Evolutionary conservation across 2,329 filamentous ascomycete species (phyloP), one percentile per base, ranked within the genome.

Genomic region (Neocatenulostroma microsporum): DNA sequence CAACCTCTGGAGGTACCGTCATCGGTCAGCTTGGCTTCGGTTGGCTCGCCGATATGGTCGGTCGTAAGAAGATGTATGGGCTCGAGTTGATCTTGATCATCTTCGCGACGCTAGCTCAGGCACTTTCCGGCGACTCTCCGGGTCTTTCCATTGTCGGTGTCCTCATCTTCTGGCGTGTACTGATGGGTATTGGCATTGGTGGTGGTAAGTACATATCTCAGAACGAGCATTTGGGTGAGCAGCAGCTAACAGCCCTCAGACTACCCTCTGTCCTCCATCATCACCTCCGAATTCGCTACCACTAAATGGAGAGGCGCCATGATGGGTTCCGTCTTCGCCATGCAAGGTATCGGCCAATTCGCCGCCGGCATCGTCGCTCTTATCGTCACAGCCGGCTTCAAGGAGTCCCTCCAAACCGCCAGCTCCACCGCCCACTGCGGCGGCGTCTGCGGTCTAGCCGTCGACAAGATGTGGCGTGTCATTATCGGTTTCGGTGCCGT

Each of bases 401-500:
- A 60, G 47, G 54, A 51, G 26, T 60, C 56, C 10, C 55, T 62
- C 27, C 18, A 40, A 23, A 47, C 40, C 5, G 53, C 51, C 0
- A 50, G 67, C 30, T 62, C 62, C 1, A 73, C 76, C 11, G 48
- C 38, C 6, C 51, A 68, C 33, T 91, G 85, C 58, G 69, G 72
- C 35, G 70, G 69, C 19, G 67, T 64, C 26, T 91, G 84, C 54
- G 73, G 74, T 38, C 55, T 74, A 0, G 82, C 84, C 1, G 82
- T 88, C 5, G 84, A 91, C 66, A 87, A 86, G 70, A 88, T 88
- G 81, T 91, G 84, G 84, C 75, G 84, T 48, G 71, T 78, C 11
- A 71, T 91, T 32, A 84, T 91, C 54, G 84, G 84, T 10, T 83
- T 88, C 53, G 84, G 84, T 48, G 83, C 82, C 29, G 75, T 91